These are phyloP conservation scores for Torulaspora globosa DNA, from an alignment of 1,139 yeast species.

Conservation along the genomic window DNA sequence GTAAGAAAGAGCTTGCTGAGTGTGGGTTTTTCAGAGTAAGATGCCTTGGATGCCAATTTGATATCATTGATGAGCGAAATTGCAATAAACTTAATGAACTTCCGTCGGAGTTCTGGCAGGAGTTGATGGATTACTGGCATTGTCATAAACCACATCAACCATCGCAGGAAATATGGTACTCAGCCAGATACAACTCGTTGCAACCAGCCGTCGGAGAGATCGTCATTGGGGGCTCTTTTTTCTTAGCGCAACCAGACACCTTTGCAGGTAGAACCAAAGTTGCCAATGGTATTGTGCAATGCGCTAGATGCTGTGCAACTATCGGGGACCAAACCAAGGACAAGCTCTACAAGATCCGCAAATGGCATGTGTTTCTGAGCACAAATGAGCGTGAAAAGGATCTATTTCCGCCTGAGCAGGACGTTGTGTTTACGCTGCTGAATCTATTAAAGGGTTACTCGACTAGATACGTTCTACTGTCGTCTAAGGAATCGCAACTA, in stretches of 20 bases:
- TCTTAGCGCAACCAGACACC: constrained; percentile 19
- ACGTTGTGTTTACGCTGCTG: constrained; percentile 22
- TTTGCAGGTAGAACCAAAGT: constrained; percentile 8
- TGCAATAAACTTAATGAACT: constrained; percentile 48
- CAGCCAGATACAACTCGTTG: constrained; percentile 10
- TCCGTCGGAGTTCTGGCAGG: constrained; percentile 94
- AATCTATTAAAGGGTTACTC: constrained; percentile 25
- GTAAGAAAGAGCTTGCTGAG: constrained; percentile 15
- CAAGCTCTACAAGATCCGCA: constrained; percentile 21
- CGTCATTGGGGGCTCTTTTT: constrained; percentile 29
- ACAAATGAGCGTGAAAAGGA: constrained; percentile 5
- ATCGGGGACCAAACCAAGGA: constrained; percentile 26
- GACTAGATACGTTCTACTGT: constrained; percentile 23
- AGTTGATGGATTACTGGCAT: constrained; percentile 97
- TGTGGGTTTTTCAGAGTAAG: constrained; percentile 13
- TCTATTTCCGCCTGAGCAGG: constrained; percentile 22
- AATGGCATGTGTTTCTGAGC: constrained; percentile 26
- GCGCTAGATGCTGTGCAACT: constrained; percentile 17
- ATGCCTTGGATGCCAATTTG: constrained; percentile 21
- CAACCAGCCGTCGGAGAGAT: constrained; percentile 20
- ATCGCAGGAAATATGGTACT: constrained; percentile 3
- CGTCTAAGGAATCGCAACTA: constrained; percentile 10
- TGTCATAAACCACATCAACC: constrained; percentile 76
- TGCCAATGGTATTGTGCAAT: constrained; percentile 8
- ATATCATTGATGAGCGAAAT: constrained; percentile 17